Conservation (phyloP, 2,329 filamentous ascomycete genomes). For the Aquanectria penicillioides region DNA sequence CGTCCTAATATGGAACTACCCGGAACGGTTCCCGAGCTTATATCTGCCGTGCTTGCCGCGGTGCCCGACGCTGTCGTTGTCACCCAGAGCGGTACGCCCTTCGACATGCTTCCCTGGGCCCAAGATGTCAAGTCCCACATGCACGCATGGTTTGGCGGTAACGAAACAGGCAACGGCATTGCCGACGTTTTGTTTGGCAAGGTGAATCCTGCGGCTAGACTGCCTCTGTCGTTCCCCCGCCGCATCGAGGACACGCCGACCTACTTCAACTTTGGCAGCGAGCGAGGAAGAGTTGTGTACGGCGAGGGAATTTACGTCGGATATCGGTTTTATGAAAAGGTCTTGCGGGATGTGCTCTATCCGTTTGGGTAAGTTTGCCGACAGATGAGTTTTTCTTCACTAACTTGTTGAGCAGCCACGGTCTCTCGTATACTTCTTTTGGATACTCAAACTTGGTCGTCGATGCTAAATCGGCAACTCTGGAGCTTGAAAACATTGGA, state of each 20-base stretch:
- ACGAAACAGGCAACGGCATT: conserved; percentile 22
- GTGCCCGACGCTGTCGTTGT: neutral
- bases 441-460: neutral
- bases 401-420: neutral
- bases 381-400: too few relatives aligned
- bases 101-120: conserved; percentile 23
- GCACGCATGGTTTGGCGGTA: conserved; percentile 17
- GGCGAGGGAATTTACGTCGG: conserved; percentile 22
- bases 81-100: conserved; percentile 14
- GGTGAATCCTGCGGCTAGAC: conserved; percentile 9
- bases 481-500: conserved; percentile 1
- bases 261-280: conserved; percentile 19
- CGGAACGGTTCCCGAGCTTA: neutral
- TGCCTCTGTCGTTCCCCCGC: conserved; percentile 19
- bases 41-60: neutral
- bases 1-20: conserved; percentile 14
- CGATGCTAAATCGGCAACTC: neutral
- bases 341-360: neutral
- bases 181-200: conserved; percentile 21
- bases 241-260: conserved; percentile 16
- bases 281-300: conserved; percentile 9
- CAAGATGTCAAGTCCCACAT: neutral
- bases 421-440: neutral
- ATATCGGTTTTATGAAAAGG: conserved; percentile 19
- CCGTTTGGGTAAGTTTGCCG: conserved; percentile 19